These are phyloP conservation scores for Seiridium cupressi DNA, from an alignment of 2,329 filamentous ascomycete genomes.

Conservation along the genomic window DNA sequence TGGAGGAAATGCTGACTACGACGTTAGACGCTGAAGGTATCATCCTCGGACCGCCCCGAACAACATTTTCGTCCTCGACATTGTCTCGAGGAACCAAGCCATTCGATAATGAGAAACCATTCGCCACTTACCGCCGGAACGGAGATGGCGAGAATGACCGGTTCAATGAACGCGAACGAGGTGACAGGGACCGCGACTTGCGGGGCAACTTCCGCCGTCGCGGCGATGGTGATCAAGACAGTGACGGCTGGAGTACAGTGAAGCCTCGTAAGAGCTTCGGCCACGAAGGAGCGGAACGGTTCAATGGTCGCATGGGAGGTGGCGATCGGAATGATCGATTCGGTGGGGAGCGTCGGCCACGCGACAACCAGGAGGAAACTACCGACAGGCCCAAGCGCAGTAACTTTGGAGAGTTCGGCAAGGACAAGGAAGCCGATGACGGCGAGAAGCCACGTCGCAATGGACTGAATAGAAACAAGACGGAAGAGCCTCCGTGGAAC, in stretches of 20 bases:
- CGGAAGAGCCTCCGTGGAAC: constrained; percentile 70
- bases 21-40: constrained; percentile 72
- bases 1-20: constrained; percentile 21
- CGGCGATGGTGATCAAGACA: constrained; percentile 55
- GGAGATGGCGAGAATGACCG: constrained; percentile 38
- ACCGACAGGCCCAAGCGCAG: constrained; percentile 49
- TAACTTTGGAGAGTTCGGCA: constrained; percentile 47
- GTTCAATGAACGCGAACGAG: constrained; percentile 32
- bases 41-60: constrained; percentile 80
- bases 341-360: constrained; percentile 33
- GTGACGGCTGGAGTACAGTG: constrained; percentile 72
- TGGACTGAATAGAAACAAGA: constrained; percentile 61
- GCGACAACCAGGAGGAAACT: constrained; percentile 48
- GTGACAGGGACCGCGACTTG: constrained; percentile 48
- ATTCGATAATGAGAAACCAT: constrained; percentile 54
- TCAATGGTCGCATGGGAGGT: constrained; percentile 59
- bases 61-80: constrained; percentile 76
- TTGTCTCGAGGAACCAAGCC: constrained; percentile 47
- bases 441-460: constrained; percentile 59
- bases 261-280: constrained; percentile 74
- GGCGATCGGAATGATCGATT: constrained; percentile 44
- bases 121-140: constrained; percentile 53
- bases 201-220: constrained; percentile 50
- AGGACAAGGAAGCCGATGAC: constrained; percentile 49
- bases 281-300: constrained; percentile 69